phyloP scores from a whole-genome alignment of 257 asterid genomes.

The Datura wrightii region DNA sequence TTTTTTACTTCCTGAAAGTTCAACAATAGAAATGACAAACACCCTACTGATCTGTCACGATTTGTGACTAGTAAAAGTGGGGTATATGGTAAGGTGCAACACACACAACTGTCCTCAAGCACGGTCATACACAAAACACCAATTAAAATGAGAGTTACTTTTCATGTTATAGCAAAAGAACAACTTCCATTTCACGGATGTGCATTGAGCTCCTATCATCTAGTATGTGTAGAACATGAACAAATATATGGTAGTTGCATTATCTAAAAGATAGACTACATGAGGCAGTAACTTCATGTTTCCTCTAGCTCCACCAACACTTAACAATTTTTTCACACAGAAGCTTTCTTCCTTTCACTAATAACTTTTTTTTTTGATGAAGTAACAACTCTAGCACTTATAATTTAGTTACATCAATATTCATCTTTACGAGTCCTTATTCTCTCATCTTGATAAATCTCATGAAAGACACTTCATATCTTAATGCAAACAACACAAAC shows the following conservation, averaged over 20 bases:
- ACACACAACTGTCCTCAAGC: neutral
- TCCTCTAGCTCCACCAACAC: neutral
- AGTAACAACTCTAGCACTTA: neutral
- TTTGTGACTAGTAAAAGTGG: neutral
- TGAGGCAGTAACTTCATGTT: neutral
- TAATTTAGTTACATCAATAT: neutral
- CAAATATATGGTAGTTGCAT: neutral
- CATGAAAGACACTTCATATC: neutral
- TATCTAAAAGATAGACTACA: neutral
- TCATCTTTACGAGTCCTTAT: neutral
- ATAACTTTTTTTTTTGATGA: neutral
- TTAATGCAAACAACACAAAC: neutral
- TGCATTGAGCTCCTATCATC: neutral
- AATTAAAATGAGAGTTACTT: neutral
- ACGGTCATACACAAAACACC: neutral
- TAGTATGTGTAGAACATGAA: neutral
- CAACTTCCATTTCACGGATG: neutral
- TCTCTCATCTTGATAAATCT: neutral
- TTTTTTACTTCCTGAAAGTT: slow-evolving; percentile 7
- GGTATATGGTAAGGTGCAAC: neutral
- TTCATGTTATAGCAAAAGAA: neutral
- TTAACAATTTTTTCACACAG: neutral
- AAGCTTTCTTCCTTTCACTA: neutral
- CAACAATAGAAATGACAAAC: neutral
- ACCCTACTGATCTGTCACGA: neutral